Conservation (phyloP, 1,139 yeast genomes). For the Kodamaea suecica region DNA sequence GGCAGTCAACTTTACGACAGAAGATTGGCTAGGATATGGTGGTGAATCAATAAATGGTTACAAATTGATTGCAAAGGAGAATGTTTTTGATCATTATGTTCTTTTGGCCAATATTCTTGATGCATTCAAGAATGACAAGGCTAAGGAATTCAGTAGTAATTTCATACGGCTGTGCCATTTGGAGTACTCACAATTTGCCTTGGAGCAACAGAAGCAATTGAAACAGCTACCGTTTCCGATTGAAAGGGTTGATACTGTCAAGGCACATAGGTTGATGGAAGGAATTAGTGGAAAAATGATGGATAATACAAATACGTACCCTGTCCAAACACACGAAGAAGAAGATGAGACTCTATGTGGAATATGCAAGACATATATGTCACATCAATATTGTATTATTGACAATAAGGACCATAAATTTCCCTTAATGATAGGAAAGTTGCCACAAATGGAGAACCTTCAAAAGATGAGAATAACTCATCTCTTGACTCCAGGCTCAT, state of each 20-base stretch:
- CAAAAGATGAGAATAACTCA: constrained; percentile 2
- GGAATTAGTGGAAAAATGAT: no score
- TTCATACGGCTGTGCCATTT: constrained; percentile 24
- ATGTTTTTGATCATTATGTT: constrained; percentile 50
- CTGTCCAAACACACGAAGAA: no score
- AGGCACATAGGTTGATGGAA: constrained; percentile 6
- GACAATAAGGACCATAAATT: constrained; percentile 29
- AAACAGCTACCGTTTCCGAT: constrained; percentile 8
- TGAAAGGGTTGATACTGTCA: background rate
- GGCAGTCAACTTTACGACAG: constrained; percentile 75
- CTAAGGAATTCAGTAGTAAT: constrained; percentile 9
- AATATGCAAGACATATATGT: constrained; percentile 37
- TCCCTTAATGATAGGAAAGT: constrained; percentile 11
- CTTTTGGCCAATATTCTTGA: constrained; percentile 37
- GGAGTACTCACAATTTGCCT: constrained; percentile 25
- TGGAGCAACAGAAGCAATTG: constrained; percentile 14
- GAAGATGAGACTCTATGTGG: constrained; percentile 42
- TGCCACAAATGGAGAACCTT: constrained; percentile 6
- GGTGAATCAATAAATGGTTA: constrained; percentile 57
- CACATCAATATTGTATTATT: constrained; percentile 37
- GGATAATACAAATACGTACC: no score
- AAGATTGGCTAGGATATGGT: constrained; percentile 66
- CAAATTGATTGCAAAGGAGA: constrained; percentile 51
- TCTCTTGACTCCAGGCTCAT: constrained; percentile 1
- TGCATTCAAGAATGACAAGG: constrained; percentile 16